Conservation (phyloP, 1,284 basidiomycete species). For the Sporisorium iseilematis-ciliati region DNA sequence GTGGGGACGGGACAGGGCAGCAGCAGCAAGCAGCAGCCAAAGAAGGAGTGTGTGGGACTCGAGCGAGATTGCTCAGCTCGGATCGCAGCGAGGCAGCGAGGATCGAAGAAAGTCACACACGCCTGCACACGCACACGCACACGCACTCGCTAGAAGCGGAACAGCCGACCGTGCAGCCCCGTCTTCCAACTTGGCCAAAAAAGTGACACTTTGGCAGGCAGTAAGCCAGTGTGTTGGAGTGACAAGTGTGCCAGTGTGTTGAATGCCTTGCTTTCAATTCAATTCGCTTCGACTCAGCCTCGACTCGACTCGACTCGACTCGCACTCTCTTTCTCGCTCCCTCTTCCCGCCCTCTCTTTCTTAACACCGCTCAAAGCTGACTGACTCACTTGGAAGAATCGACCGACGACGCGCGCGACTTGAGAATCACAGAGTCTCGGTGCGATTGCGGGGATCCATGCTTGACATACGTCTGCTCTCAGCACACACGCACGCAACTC, state of each 20-base stretch:
- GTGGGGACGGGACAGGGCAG: conserved; percentile 1
- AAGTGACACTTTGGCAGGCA: conserved; percentile 13
- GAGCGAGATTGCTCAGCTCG: conserved; percentile 16
- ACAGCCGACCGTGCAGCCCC: conserved; percentile 15
- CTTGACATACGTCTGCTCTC: no score
- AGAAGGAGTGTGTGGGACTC: conserved; percentile 5
- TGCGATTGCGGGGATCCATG: not conserved
- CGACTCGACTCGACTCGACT: no score
- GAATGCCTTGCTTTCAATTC: not conserved
- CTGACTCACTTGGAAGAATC: conserved; percentile 4
- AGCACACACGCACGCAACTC: conserved; percentile 10
- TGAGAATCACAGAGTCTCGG: not conserved
- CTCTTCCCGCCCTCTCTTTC: not conserved
- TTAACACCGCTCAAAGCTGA: not conserved
- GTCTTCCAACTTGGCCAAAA: not conserved
- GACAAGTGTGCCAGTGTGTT: not conserved
- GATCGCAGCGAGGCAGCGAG: conserved; percentile 7
- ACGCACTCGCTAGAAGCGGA: not conserved
- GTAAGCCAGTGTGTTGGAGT: not conserved
- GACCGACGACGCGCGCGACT: conserved; percentile 6
- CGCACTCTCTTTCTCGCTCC: not conserved
- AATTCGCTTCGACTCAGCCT: not conserved
- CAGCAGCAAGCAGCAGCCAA: not conserved
- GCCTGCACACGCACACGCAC: conserved; percentile 5
- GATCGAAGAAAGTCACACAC: conserved; percentile 14